These are phyloP conservation scores for Jatropha curcas DNA, from an alignment of 345 rosid species.

Conservation along the genomic window DNA sequence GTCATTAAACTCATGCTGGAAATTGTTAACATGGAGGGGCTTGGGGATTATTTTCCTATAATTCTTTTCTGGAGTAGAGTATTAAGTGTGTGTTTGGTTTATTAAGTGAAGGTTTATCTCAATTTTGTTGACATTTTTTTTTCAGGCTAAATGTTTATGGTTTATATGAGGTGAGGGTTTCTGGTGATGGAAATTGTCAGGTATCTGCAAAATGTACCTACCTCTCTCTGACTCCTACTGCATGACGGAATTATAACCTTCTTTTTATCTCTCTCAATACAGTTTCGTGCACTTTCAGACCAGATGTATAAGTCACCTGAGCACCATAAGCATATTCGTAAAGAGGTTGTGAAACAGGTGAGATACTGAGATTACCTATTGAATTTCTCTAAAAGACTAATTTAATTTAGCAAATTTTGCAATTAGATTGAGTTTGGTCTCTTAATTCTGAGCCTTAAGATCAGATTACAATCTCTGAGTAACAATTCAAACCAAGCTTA, in stretches of 20 bases:
- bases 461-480: background rate
- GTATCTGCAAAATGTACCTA: conserved; percentile 35
- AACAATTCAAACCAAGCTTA: background rate
- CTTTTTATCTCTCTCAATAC: conserved; percentile 18
- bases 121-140: conserved; percentile 3
- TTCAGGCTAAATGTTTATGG: conserved; percentile 77
- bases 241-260: background rate
- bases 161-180: conserved; percentile 80
- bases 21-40: background rate
- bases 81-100: conserved; percentile 8
- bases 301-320: conserved; percentile 84
- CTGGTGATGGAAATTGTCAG: conserved; percentile 99
- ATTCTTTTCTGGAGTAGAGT: background rate
- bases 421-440: background rate
- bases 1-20: conserved; percentile 3
- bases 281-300: conserved; percentile 97
- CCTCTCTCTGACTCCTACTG: background rate
- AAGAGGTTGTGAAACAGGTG: conserved; percentile 88
- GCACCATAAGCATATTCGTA: conserved; percentile 89
- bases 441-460: background rate
- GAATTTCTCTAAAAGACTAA: background rate
- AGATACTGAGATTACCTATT: conserved; percentile 14
- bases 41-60: background rate
- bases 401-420: conserved; percentile 1
- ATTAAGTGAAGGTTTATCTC: background rate